Conservation (phyloP, 345 rosid species). For the Eucalyptus albens region DNA sequence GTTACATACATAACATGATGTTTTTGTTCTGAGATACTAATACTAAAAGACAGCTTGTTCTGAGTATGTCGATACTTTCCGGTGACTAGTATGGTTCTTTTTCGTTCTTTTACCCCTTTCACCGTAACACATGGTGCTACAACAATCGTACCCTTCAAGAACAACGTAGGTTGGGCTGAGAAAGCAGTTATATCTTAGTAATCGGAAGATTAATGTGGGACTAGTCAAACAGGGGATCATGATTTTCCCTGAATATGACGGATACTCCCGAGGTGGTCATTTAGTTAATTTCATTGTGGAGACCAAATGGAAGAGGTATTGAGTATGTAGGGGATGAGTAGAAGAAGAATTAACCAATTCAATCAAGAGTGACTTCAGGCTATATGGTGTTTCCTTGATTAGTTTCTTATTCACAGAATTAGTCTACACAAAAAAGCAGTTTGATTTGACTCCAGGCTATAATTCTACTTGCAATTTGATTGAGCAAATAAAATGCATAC, state of each 20-base stretch:
- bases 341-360: background rate
- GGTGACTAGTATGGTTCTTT: background rate
- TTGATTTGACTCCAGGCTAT: background rate
- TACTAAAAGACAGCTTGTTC: background rate
- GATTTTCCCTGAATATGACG: background rate
- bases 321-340: background rate
- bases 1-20: background rate
- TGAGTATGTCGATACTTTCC: background rate
- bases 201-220: background rate
- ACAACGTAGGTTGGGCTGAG: background rate
- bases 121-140: background rate
- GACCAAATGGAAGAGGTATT: background rate
- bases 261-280: no score
- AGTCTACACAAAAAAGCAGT: background rate
- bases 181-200: background rate
- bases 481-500: background rate
- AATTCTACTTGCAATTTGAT: background rate
- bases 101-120: background rate
- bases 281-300: background rate
- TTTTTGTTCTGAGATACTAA: background rate
- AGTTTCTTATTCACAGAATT: background rate
- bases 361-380: background rate
- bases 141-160: background rate
- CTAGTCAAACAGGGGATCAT: background rate
- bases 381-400: background rate